Conservation (phyloP, 305 asterid genomes). For the Solanum hybrid region DNA sequence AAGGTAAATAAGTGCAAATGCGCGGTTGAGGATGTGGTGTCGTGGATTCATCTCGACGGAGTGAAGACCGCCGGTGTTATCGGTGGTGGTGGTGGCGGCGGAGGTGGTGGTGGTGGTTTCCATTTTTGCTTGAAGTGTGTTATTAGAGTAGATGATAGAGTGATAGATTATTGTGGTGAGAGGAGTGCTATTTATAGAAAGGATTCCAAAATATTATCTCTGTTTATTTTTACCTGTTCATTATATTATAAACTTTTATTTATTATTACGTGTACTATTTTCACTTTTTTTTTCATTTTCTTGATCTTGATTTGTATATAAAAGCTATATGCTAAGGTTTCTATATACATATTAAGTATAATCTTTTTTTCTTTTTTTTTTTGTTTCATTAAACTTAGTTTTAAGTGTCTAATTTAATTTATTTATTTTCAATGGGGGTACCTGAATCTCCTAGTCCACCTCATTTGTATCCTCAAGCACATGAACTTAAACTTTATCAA, state of each 20-base stretch:
- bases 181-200: background rate
- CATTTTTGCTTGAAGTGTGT: slow-evolving; percentile 10
- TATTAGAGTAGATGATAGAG: background rate
- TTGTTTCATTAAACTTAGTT: background rate
- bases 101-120: slow-evolving; percentile 6
- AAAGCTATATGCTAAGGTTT: background rate
- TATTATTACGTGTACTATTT: background rate
- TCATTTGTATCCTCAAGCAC: slow-evolving; percentile 56
- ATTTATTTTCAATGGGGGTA: slow-evolving; percentile 24
- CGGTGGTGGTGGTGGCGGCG: background rate
- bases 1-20: slow-evolving; percentile 43
- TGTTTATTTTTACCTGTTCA: background rate
- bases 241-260: no score
- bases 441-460: slow-evolving; percentile 35
- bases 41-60: slow-evolving; percentile 19
- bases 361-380: background rate
- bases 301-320: background rate
- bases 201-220: no score
- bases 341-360: background rate
- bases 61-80: slow-evolving; percentile 22
- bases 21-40: slow-evolving; percentile 50
- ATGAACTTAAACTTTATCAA: slow-evolving; percentile 67
- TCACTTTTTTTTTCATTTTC: background rate
- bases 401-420: background rate
- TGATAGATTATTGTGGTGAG: background rate